Base-by-base conservation (phyloP, 345 rosid species). In the Ceriops zippeliana region DNA sequence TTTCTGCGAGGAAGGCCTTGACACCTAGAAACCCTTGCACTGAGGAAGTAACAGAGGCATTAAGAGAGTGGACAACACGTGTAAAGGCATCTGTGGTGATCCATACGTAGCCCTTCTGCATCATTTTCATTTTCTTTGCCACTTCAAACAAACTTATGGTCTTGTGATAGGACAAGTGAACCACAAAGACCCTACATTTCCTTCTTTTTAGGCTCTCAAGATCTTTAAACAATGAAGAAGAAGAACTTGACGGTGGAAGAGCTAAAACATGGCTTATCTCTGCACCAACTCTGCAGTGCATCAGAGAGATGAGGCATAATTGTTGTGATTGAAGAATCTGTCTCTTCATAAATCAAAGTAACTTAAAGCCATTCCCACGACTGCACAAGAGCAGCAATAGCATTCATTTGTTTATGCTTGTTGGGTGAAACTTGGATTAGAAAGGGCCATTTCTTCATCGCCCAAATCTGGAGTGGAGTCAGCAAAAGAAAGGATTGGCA, bases 81-180 rank as follows among this genome's bases (percentile, higher is more conserved):
- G 81, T 68, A 47, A 81, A 19, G 27, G 66, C n/a, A 51, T 65
- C 58, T 31, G 81, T 77, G 8, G 76, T 51, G 58, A 81, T 81
- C 84, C 84, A 81, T 4, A 74, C 78, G 52, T 63, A 74, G 26
- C 62, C 84, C 13, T 74, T 62, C 47, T 77, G 76, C 79, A 77
- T 74, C 76, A 80, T 77, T 13, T 42, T 62, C 74, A 71, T 34
- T 20, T 65, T 54, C 58, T 68, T 77, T 3, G 84, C 81, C 27
- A 0, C 52, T 65, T 65, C n/a, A 34, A 77, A 77, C 17, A 80
- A 31, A 27, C 15, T 51, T 2, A 1, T 49, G 2, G 79, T 72
- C 60, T 77, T 1, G 30, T 61, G 34, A 1, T 38, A 24, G 0
- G 81, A 67, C 37, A 52, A n/a, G 71, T 77, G 84, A 20, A 77